Base-by-base conservation (phyloP, 306 rosid species). In the Cucumis cinereus region DNA sequence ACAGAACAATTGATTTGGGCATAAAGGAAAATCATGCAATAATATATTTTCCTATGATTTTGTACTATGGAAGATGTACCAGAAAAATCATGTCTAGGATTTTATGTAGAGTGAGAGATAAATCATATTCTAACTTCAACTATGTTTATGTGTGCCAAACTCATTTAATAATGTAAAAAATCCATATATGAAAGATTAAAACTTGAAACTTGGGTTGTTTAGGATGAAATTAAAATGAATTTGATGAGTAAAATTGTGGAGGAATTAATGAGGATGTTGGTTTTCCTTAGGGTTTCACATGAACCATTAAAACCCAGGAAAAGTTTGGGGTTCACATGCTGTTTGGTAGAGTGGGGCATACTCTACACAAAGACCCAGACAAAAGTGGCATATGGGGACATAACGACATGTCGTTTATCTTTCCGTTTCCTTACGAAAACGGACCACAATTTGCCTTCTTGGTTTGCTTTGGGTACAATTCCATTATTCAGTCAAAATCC, bases 301-400 rank as follows among this genome's bases (percentile, higher is more conserved):
- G 84, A 86, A 22, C 74, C 76, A 70, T 70, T 70, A 28, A 78
- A 62, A 55, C 40, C 11, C 24, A 38, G 77, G 66, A 19, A 13
- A 77, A 50, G 58, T 71, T 49, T 14, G 71, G 79, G 77, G 59
- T 77, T 86, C 87, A 83, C 85, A 86, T 67, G 85, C 79, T 36
- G 10, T 4, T 67, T 54, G 81, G 77, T 64, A 75, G 77, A 62
- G 82, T 41, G 67, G 78, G 78, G 23, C 83, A 73, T 71, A 66
- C 53, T 28, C 73, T 45, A 6, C 54, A 57, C 75, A 73, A 66
- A 81, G 68, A 23, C 77, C 81, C 15, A 77, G 74, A 78, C 75
- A 79, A 43, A 79, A 36, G 77, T 30, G 16, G 71, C 53, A 13
- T 24, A 74, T n/a, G 50, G 68, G 76, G 78, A 17, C 77, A 52